Base-by-base conservation (phyloP, 177 flowering plant genomes). In the Vitis hybrid region DNA sequence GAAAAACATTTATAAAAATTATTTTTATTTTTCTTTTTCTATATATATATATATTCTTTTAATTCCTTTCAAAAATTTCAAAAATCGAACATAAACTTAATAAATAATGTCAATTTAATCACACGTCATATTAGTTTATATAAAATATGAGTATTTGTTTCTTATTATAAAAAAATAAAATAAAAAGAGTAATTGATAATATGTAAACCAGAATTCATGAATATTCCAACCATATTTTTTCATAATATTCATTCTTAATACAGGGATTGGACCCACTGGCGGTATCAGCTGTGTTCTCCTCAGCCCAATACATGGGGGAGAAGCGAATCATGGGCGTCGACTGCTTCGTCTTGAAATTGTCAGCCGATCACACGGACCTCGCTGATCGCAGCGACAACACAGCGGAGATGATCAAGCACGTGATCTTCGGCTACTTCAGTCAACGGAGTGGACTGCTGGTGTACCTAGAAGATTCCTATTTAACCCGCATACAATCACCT, bases 381-480 rank as follows among this genome's bases (percentile, higher is more conserved):
- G 81, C 82, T 1, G 90, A 85, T 29, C 77, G 97, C 1, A 84
- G 94, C 34, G 97, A 92, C 59, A 78, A 60, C 75, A 84, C 87
- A 1, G 93, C 96, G 2, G 97, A 92, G 84, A 87, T 83, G 83
- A 92, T 92, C 83, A 92, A 89, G 68, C 97, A 92, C 66, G 88
- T 79, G 3, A 75, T 84, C 3, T 74, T 84, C 13, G 97, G 96
- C 20, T 89, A 87, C 84, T 90, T 92, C 70, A 90, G 97, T 80
- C 97, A 92, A 67, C 82, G 82, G 69, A 88, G 82, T 70, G 97
- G 97, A 0, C 74, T 92, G 48, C 81, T 92, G 1, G 88, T 88
- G 29, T 82, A 81, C 76, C 69, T 90, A 3, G 97, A 90, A 70
- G 97, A 92, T 79, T 88, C 97, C 0, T 84, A 83, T 77, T 68